Evolutionary conservation across 2,329 filamentous ascomycete genomes (phyloP).

Genomic region (Didymella lethalis): DNA sequence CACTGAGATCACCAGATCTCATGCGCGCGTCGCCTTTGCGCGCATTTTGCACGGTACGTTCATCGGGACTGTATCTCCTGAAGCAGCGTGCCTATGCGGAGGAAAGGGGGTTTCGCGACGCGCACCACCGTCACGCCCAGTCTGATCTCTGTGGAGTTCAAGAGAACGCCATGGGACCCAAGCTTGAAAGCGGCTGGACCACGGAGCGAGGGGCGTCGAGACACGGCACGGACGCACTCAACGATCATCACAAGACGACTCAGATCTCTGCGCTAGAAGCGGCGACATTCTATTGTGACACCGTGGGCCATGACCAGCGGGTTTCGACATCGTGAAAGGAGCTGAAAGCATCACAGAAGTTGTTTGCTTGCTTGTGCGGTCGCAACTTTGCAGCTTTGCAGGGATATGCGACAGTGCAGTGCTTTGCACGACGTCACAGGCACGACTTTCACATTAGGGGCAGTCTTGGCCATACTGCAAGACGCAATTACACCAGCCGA

Average conservation of each 20-base stretch:
- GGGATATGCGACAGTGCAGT: background rate
- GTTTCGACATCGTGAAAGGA: background rate
- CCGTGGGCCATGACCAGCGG: background rate
- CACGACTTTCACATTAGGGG: background rate
- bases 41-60: background rate
- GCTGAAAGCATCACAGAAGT: background rate
- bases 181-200: slow-evolving; percentile 17
- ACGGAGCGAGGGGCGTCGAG: slow-evolving; percentile 14
- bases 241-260: slow-evolving; percentile 11
- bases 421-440: slow-evolving; percentile 5
- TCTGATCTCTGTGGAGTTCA: slow-evolving; percentile 1
- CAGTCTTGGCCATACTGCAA: background rate
- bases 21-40: background rate
- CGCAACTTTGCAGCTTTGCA: background rate
- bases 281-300: background rate
- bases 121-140: slow-evolving; percentile 2
- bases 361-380: background rate
- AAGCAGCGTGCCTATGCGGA: background rate
- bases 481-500: slow-evolving; percentile 3
- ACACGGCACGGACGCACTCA: slow-evolving; percentile 15
- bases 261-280: slow-evolving; percentile 3
- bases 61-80: background rate
- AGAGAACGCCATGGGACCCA: slow-evolving; percentile 3
- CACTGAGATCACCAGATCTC: background rate
- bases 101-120: background rate